Evolutionary conservation across 768 basidiomycete genomes (phyloP).

Genomic region (Russula sp.): DNA sequence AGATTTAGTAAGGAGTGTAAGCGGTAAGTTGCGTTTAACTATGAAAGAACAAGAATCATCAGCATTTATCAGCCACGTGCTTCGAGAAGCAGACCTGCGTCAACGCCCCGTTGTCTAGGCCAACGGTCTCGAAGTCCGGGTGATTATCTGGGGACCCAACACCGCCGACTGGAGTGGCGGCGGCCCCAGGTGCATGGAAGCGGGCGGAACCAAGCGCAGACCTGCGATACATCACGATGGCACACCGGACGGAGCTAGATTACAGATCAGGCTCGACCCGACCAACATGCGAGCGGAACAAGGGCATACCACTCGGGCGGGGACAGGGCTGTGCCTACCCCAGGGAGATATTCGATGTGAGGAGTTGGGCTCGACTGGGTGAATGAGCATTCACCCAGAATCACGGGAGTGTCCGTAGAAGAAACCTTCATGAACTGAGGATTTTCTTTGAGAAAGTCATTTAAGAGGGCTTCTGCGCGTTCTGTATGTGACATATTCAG

Average conservation of each 20-base stretch:
- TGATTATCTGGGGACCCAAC: slow-evolving; percentile 7
- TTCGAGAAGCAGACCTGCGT: slow-evolving; percentile 15
- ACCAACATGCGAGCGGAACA: not conserved
- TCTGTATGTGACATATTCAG: slow-evolving; percentile 6
- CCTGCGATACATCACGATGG: slow-evolving; percentile 26
- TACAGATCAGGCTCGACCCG: slow-evolving; percentile 9
- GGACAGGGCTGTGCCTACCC: not conserved
- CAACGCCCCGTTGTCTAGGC: slow-evolving; percentile 17
- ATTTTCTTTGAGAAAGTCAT: slow-evolving; percentile 23
- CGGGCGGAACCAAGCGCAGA: slow-evolving; percentile 25
- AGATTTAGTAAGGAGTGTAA: slow-evolving; percentile 25
- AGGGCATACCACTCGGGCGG: not conserved
- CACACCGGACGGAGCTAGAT: not conserved
- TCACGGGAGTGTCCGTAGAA: slow-evolving; percentile 21
- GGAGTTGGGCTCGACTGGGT: slow-evolving; percentile 7
- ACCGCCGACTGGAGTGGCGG: not conserved
- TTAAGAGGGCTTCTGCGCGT: slow-evolving; percentile 13
- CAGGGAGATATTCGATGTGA: slow-evolving; percentile 13
- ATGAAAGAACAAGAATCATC: slow-evolving; percentile 2
- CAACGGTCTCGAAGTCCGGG: slow-evolving; percentile 19
- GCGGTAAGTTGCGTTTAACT: slow-evolving; percentile 28
- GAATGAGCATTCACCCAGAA: slow-evolving; percentile 21
- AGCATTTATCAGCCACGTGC: not conserved
- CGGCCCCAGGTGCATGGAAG: slow-evolving; percentile 16
- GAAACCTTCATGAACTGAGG: slow-evolving; percentile 25